A percentile compares a stretch with the other conserved stretches of the same genome.
Conservation (phyloP, 495 filamentous ascomycete species). For the Rostrohypoxylon terebratum region DNA sequence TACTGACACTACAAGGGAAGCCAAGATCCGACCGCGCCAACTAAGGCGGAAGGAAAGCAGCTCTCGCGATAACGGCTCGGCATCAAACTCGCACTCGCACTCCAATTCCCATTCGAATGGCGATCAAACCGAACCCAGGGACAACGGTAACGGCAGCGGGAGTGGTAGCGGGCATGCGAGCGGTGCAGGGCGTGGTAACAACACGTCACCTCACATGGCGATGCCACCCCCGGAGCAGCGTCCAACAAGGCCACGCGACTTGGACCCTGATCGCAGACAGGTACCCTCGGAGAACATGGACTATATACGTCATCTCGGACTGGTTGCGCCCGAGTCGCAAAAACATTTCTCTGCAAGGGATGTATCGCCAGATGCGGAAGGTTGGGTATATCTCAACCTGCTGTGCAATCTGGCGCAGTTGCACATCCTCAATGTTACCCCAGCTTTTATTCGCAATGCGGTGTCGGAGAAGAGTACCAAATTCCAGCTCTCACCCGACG, state of each 20-base stretch:
- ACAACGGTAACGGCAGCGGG: conserved; percentile 54
- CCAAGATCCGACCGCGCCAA: conserved; percentile 51
- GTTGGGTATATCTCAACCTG: conserved; percentile 86
- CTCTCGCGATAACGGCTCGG: conserved; percentile 46
- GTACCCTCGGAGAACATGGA: conserved; percentile 77
- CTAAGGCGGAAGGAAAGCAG: conserved; percentile 47
- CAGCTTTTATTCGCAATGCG: conserved; percentile 75
- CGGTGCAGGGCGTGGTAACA: conserved; percentile 45
- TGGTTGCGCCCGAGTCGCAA: conserved; percentile 62
- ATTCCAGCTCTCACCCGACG: conserved; percentile 78
- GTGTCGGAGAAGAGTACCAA: conserved; percentile 72
- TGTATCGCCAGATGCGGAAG: conserved; percentile 64
- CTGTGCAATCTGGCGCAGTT: conserved; percentile 84
- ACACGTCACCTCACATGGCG: conserved; percentile 57
- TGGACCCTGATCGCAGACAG: conserved; percentile 75
- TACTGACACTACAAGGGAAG: conserved; percentile 53
- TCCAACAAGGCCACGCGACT: conserved; percentile 76
- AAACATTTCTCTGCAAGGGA: conserved; percentile 53
- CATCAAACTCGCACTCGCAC: conserved; percentile 42
- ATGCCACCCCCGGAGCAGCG: conserved; percentile 68
- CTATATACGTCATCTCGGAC: conserved; percentile 77
- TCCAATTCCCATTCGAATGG: conserved; percentile 55
- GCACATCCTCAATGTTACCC: conserved; percentile 80
- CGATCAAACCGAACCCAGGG: conserved; percentile 54
- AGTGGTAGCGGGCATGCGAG: conserved; percentile 44